Conservation (phyloP, 495 filamentous ascomycete genomes). For the Pseudevernia furfuracea region DNA sequence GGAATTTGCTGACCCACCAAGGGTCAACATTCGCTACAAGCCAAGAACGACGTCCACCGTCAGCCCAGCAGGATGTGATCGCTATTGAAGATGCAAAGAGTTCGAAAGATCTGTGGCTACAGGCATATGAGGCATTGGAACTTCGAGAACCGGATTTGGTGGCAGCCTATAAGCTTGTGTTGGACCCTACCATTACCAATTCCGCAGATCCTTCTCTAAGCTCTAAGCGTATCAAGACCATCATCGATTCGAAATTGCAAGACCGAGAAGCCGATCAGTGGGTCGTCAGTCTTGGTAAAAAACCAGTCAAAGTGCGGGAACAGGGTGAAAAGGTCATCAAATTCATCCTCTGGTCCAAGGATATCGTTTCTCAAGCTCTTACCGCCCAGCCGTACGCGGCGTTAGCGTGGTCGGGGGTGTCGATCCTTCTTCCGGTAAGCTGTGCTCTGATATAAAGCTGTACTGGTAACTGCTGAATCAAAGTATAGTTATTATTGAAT, state of each 20-base stretch:
- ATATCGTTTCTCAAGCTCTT: slow-evolving; percentile 27
- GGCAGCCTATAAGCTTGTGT: slow-evolving; percentile 16
- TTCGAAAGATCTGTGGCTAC: slow-evolving; percentile 21
- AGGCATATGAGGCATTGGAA: slow-evolving; percentile 23
- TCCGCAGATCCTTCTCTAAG: not conserved
- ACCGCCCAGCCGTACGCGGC: slow-evolving; percentile 32
- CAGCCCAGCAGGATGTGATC: no score
- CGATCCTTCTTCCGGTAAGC: slow-evolving; percentile 30
- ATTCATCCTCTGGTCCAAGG: slow-evolving; percentile 31
- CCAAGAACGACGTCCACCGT: no score
- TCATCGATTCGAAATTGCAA: slow-evolving; percentile 16
- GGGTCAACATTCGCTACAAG: no score
- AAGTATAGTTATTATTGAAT: slow-evolving; percentile 9
- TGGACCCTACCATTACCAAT: not conserved
- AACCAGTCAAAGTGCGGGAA: slow-evolving; percentile 22
- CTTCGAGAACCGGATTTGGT: slow-evolving; percentile 18
- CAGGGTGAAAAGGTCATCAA: slow-evolving; percentile 30
- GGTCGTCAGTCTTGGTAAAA: slow-evolving; percentile 17
- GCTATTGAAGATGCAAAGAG: not conserved
- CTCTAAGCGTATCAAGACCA: slow-evolving; percentile 9
- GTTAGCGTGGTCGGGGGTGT: slow-evolving; percentile 32
- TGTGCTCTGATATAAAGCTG: not conserved
- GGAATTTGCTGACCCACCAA: no score
- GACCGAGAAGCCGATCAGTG: not conserved
- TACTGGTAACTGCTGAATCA: slow-evolving; percentile 8